These are phyloP conservation scores for Leccinum subfulvum DNA, from an alignment of 1,284 basidiomycete species.

Conservation along the genomic window DNA sequence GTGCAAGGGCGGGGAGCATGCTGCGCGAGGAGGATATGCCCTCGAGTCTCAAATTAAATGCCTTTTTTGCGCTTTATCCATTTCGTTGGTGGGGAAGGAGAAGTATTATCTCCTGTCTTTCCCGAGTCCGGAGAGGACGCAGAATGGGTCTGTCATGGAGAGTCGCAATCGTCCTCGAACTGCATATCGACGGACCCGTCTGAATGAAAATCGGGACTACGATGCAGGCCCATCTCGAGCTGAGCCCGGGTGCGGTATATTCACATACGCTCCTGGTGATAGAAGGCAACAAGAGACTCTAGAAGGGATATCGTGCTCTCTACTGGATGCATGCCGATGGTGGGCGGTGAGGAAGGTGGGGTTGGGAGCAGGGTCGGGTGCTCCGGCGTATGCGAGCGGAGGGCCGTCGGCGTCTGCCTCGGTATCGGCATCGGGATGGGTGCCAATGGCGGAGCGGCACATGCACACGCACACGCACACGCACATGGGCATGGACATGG, in stretches of 20 bases:
- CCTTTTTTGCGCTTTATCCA: conserved; percentile 46
- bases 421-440: conserved; percentile 16
- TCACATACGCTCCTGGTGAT: conserved; percentile 69
- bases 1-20: conserved; percentile 21
- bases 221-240: conserved; percentile 40
- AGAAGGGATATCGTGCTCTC: conserved; percentile 53
- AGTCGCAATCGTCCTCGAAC: conserved; percentile 17
- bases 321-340: conserved; percentile 31
- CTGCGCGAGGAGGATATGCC: conserved; percentile 38
- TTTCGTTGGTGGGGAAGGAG: conserved; percentile 36
- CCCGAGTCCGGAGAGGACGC: conserved; percentile 19
- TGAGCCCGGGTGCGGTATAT: conserved; percentile 53
- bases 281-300: conserved; percentile 61
- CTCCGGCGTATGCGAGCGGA: background rate
- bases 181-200: conserved; percentile 25
- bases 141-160: conserved; percentile 16
- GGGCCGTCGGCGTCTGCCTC: conserved; percentile 3
- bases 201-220: conserved; percentile 11
- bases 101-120: conserved; percentile 23
- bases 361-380: conserved; percentile 37
- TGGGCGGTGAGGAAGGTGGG: conserved; percentile 45
- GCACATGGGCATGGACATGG: background rate
- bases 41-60: conserved; percentile 46
- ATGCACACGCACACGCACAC: background rate
- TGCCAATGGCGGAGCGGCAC: conserved; percentile 9